These are phyloP conservation scores for Beta lomatogona DNA, from an alignment of 179 eudicot species.

Conservation along the genomic window DNA sequence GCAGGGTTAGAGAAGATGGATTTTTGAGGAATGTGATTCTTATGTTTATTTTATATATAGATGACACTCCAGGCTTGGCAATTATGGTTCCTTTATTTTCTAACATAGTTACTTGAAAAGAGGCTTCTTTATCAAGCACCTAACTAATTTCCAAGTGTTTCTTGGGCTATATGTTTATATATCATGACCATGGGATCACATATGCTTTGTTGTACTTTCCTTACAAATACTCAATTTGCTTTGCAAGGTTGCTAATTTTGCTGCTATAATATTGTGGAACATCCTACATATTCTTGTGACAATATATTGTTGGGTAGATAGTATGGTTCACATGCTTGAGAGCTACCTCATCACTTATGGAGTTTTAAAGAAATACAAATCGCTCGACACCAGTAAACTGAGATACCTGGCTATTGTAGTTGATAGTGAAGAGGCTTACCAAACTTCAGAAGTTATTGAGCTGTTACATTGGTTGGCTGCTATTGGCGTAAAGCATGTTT, in stretches of 20 bases:
- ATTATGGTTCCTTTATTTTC: neutral
- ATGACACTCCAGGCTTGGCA: neutral
- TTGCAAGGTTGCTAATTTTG: constrained; percentile 58
- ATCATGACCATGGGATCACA: neutral
- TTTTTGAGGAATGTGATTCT: constrained; percentile 4
- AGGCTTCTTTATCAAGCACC: neutral
- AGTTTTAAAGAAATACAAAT: constrained; percentile 40
- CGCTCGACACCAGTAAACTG: constrained; percentile 57
- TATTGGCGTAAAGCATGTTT: constrained; percentile 73
- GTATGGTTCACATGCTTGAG: constrained; percentile 45
- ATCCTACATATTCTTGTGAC: constrained; percentile 55
- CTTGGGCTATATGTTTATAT: neutral
- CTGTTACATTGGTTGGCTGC: constrained; percentile 65
- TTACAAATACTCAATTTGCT: constrained; percentile 10
- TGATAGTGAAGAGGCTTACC: constrained; percentile 80
- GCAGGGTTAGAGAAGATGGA: neutral
- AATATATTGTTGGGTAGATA: constrained; percentile 43
- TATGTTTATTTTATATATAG: neutral
- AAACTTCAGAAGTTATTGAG: constrained; percentile 54
- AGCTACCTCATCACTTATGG: constrained; percentile 62
- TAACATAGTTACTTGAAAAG: neutral
- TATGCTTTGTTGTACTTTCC: neutral
- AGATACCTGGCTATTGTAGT: constrained; percentile 74
- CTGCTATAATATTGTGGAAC: constrained; percentile 53
- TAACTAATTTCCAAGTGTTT: neutral